phyloP scores from a whole-genome alignment of 2,329 filamentous ascomycete genomes.

The Zopfia rhizophila region DNA sequence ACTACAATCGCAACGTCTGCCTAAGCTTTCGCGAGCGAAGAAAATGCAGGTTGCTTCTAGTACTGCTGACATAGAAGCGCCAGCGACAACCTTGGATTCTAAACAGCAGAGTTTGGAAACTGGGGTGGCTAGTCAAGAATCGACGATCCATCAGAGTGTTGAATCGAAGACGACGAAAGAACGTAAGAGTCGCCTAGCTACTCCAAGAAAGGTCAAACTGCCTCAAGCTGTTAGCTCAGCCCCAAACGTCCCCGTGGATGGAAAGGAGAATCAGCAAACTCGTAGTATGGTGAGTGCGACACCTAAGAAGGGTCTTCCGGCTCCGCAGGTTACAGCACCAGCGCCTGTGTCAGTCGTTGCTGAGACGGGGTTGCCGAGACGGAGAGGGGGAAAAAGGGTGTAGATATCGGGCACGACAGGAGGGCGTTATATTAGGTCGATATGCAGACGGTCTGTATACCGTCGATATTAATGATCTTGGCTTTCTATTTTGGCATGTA shows the following conservation, averaged over 20 bases:
- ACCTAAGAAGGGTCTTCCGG: slow-evolving; percentile 43
- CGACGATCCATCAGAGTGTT: too few relatives aligned
- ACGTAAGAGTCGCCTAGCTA: slow-evolving; percentile 46
- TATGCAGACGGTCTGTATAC: too few relatives aligned
- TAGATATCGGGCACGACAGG: too few relatives aligned
- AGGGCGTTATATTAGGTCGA: too few relatives aligned
- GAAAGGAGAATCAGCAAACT: slow-evolving; percentile 38
- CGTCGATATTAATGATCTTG: too few relatives aligned
- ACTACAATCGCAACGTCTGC: slow-evolving; percentile 17
- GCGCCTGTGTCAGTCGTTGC: slow-evolving; percentile 14
- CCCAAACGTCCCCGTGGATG: slow-evolving; percentile 21
- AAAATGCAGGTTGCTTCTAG: slow-evolving; percentile 32
- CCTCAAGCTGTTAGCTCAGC: slow-evolving; percentile 29
- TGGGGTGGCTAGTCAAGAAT: slow-evolving; percentile 1
- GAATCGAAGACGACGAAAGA: slow-evolving; percentile 31
- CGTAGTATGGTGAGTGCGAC: slow-evolving; percentile 29
- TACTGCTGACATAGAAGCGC: slow-evolving; percentile 20
- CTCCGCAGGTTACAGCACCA: slow-evolving; percentile 32
- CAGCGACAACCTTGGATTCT: slow-evolving; percentile 32
- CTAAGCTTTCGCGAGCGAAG: slow-evolving; percentile 33
- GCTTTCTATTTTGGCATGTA: too few relatives aligned
- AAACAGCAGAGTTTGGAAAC: slow-evolving; percentile 34
- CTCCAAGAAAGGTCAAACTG: slow-evolving; percentile 47
- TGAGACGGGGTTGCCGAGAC: slow-evolving; percentile 43
- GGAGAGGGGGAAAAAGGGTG: slow-evolving; percentile 34